Evolutionary conservation across 2,329 filamentous ascomycete genomes (phyloP), one percentile per base, ranked within the genome.

Genomic region (Cryoendolithus antarcticus): DNA sequence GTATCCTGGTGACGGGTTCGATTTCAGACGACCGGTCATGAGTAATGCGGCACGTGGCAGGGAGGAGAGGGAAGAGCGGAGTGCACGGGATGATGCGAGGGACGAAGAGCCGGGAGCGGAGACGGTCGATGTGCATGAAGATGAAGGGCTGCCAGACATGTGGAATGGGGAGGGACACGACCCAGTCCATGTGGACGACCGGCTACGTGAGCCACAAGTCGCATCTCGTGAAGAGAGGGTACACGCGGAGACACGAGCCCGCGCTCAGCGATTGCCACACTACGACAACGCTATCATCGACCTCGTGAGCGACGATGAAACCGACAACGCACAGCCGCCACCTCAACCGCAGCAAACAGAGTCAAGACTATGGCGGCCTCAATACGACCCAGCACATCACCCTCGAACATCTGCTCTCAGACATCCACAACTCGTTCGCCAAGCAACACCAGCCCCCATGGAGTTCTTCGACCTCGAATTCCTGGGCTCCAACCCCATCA

Each of bases 1-100:
- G 44, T 70, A 57, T 46, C 53, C 61, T 9, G 67, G 72, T n/a
- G 70, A 75, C 58, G 72, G 72, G 3, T 59, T 66, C 33, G 74
- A 77, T 45, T 71, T 63, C 44, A 62, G 73, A 42, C 62, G 70
- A 43, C 74, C 74, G 1, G 56, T 63, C n/a, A 61, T 64, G 57
- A 62, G 58, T 27, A 8, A 6, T 27, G 24, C 9, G 34, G 48
- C 37, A 30, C 19, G 11, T n/a, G 27, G 27, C 6, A 30, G 24
- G 27, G 35, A 30, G 12, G 27, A 13, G 35, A 29, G 24, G 7
- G 24, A 6, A 27, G 24, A 27, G 6, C 24, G 24, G 24, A 7
- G 5, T 27, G 24, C 5, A 27, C 24, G 24, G 24, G 6, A 27
- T 6, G 24, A 27, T 7, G 24, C 7, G 24, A 19, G 15, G 15